A percentile compares a stretch with the other conserved stretches of the same genome.
Conservation (phyloP, 2,329 filamentous ascomycete species). For the Botrytis fabae region DNA sequence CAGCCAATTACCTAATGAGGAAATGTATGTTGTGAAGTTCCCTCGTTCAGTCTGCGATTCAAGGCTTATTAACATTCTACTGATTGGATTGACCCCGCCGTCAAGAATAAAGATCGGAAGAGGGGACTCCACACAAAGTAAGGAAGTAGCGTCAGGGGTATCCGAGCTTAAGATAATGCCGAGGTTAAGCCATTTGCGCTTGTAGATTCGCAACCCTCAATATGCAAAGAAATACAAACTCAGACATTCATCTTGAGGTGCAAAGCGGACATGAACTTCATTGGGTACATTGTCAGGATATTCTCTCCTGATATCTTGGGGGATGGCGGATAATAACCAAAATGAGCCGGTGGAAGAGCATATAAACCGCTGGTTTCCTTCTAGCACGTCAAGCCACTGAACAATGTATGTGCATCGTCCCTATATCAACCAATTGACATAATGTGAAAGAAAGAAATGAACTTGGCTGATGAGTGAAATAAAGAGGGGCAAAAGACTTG, state of each 20-base stretch:
- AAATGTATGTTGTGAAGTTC: slow-evolving; percentile 24
- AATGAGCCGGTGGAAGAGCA: background rate
- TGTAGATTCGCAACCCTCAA: background rate
- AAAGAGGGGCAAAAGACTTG: slow-evolving; percentile 1
- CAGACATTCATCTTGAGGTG: background rate
- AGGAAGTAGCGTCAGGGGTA: background rate
- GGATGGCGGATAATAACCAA: background rate
- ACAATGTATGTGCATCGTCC: background rate
- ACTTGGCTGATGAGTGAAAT: background rate
- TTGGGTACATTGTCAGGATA: background rate
- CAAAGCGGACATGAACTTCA: background rate
- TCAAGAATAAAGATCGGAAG: slow-evolving; percentile 20
- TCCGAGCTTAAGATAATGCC: background rate
- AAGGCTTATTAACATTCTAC: background rate
- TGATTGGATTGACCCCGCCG: slow-evolving; percentile 11
- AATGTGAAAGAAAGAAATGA: background rate
- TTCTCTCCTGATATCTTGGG: background rate
- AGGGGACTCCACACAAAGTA: slow-evolving; percentile 11
- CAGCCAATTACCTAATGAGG: slow-evolving; percentile 31
- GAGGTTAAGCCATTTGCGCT: background rate
- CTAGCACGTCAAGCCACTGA: background rate
- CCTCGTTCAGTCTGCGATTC: background rate
- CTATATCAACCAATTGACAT: background rate
- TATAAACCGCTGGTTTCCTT: background rate
- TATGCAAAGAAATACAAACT: background rate